Percentiles rank a stretch among this genome's conserved stretches.
phyloP scores from a whole-genome alignment of 2,329 filamentous ascomycete genomes.

The Neocucurbitaria cava region DNA sequence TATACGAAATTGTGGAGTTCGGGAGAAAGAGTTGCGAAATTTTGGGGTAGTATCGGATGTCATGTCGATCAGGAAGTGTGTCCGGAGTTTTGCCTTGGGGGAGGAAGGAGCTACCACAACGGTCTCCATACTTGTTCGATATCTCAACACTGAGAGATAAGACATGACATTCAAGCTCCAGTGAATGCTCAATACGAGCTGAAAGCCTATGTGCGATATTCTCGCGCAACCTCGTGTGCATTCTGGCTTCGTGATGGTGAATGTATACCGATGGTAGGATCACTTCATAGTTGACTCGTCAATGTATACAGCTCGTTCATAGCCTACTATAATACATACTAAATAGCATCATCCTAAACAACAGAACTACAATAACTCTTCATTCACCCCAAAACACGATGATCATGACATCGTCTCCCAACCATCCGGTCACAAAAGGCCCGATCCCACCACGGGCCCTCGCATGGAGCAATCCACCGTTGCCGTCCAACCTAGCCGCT shows the following conservation, averaged over 20 bases:
- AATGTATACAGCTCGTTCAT: neutral
- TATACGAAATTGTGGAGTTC: slow-evolving; percentile 21
- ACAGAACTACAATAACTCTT: too few relatives aligned
- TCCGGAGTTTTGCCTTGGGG: slow-evolving; percentile 8
- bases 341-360: too few relatives aligned
- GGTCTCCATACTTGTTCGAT: neutral
- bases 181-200: too few relatives aligned
- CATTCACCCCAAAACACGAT: neutral
- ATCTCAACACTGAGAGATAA: neutral
- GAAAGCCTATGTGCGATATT: neutral
- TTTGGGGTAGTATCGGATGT: slow-evolving; percentile 2
- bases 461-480: too few relatives aligned
- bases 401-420: neutral
- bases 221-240: neutral
- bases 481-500: neutral
- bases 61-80: slow-evolving; percentile 15
- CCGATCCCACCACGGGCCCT: neutral
- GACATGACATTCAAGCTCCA: too few relatives aligned
- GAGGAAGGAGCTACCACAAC: neutral
- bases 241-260: neutral
- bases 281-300: neutral
- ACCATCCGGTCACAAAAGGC: slow-evolving; percentile 2
- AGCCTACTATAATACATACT: neutral
- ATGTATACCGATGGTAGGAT: neutral
- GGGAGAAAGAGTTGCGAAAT: slow-evolving; percentile 18